Evolutionary conservation across 495 filamentous ascomycete genomes (phyloP), one percentile per base, ranked within the genome.

Genomic region (Stereocaulon alpinum): DNA sequence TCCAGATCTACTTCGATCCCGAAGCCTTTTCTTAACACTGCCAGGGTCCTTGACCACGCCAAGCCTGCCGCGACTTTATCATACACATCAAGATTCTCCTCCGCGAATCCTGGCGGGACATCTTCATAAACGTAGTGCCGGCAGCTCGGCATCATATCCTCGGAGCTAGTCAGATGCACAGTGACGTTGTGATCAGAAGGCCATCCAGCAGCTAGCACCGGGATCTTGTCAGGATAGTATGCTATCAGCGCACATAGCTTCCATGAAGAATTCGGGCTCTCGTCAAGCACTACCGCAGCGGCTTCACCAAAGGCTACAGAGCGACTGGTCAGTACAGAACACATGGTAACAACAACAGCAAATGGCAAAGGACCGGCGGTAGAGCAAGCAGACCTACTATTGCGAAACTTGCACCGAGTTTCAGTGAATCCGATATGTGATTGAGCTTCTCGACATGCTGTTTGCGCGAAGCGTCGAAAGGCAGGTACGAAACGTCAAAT

Each of bases 401-500:
- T 4, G 68, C 77, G 55, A 77, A 80, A 53, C 75, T 77, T 57
- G 77, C 75, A 1, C 77, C 77, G 0, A 78, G 71, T 0, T 74
- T 70, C 29, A 78, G 63, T 4, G 71, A 68, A n/a, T 76, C 71
- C 52, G 76, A 74, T 3, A 78, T 69, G 47, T 58, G 64, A 54
- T 67, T 64, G 54, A 88, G 60, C 51, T 71, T 75, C 45, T 66
- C 64, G 12, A 71, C 63, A 64, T 85, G 86, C 4, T 78, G 73
- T 55, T 81, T 79, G 4, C 75, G 79, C 18, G 77, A 77, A 6
- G 70, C 67, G 17, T 76, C 73, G 61, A 82, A 74, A 0, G 83
- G 77, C 0, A 87, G 50, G 61, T 88, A 88, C 2, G 75, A 67
- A 3, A 85, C 82, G 34, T 80, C 70, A 68, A 87, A 88, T 15